A percentile compares a stretch with the other conserved stretches of the same genome.
phyloP scores from a whole-genome alignment of 176 grass and related monocot genomes.

The Ensete glaucum region DNA sequence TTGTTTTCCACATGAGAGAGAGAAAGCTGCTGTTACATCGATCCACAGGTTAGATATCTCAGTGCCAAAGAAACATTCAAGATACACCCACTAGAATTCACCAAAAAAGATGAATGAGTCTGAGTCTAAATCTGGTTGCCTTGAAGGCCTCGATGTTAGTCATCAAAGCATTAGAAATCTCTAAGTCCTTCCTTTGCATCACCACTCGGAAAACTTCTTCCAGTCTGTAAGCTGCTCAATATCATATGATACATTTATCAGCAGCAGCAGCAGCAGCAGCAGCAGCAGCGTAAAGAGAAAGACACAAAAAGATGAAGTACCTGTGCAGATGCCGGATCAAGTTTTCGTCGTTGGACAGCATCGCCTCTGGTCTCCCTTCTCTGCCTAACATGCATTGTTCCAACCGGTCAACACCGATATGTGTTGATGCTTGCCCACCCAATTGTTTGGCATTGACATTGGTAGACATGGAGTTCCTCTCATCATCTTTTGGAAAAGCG shows the following conservation, averaged over 20 bases:
- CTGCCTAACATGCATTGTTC: constrained; percentile 34
- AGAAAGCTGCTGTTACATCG: too few species aligned
- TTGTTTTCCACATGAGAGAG: too few species aligned
- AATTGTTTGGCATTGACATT: constrained; percentile 7
- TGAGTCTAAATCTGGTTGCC: neutral
- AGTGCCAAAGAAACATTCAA: too few species aligned
- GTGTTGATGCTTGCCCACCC: constrained; percentile 8
- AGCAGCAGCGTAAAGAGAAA: too few species aligned
- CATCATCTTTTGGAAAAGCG: constrained; percentile 31
- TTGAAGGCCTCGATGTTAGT: neutral
- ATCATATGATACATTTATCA: neutral
- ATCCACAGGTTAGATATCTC: too few species aligned
- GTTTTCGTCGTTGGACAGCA: constrained; percentile 27
- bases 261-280: neutral
- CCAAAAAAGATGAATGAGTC: too few species aligned
- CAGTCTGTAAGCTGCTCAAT: neutral
- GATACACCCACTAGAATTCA: too few species aligned
- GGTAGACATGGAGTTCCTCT: constrained; percentile 27
- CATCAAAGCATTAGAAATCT: neutral
- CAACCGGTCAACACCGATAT: constrained; percentile 32
- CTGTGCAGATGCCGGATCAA: constrained; percentile 40
- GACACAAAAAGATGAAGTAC: constrained; percentile 13
- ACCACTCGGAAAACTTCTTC: neutral
- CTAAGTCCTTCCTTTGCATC: neutral
- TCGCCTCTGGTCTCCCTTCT: constrained; percentile 26